Percentiles rank a stretch among this genome's conserved stretches.
These are phyloP conservation scores for Gracilaria domingensis DNA, from an alignment of 23 red algal species.

Conservation along the genomic window DNA sequence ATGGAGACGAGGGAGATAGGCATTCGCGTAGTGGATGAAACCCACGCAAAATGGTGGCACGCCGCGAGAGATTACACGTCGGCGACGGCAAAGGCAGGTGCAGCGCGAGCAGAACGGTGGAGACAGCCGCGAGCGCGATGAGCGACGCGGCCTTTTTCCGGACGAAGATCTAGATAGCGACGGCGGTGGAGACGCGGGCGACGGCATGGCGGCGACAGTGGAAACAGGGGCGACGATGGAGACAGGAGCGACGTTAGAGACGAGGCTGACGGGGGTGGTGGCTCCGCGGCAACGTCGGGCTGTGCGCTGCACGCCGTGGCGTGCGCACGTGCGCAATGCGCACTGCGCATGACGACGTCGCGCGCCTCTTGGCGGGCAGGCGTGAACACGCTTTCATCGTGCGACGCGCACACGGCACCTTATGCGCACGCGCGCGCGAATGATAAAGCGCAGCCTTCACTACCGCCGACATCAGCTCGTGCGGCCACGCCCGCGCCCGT, in stretches of 20 bases:
- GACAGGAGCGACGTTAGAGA: too few species aligned
- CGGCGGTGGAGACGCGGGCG: background rate
- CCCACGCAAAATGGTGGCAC: slow-evolving; percentile 56
- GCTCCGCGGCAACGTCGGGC: too few species aligned
- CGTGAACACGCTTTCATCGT: background rate
- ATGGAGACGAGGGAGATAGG: slow-evolving; percentile 72
- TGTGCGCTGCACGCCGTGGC: too few species aligned
- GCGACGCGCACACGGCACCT: background rate
- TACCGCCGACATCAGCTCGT: too few species aligned
- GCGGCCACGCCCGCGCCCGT: background rate
- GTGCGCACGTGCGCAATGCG: too few species aligned
- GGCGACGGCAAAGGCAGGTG: slow-evolving; percentile 1
- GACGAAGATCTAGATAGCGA: background rate
- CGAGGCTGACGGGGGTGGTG: too few species aligned
- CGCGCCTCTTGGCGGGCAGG: background rate
- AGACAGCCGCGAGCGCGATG: slow-evolving; percentile 17
- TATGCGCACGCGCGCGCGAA: background rate
- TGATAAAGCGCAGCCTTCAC: background rate
- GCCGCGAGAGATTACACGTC: slow-evolving; percentile 10
- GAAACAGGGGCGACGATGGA: too few species aligned
- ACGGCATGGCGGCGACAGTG: too few species aligned
- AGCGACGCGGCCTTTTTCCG: background rate
- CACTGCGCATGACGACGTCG: background rate
- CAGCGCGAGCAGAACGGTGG: slow-evolving; percentile 11
- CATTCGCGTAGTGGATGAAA: slow-evolving; percentile 54